Base-by-base conservation (phyloP, 495 filamentous ascomycete genomes). In the Pseudoneurospora amorphoporcata region DNA sequence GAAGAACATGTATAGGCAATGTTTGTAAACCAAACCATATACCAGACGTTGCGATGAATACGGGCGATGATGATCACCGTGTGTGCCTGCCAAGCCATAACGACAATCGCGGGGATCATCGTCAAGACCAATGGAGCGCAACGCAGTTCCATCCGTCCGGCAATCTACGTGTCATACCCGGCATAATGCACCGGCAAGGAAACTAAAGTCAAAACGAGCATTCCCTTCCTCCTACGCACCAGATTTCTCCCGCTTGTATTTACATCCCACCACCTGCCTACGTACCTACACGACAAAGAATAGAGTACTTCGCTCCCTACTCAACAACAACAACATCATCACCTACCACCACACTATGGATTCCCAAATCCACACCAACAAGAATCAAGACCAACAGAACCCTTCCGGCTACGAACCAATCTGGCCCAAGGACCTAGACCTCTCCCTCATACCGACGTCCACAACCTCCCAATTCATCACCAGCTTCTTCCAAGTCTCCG, bases 401-500 rank as follows among this genome's bases (percentile, higher is more conserved):
- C 12, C 53, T 14, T 61, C 53, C 23, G 61, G 61, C 32, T 81
- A 82, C 72, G 37, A 73, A 38, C 76, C 80, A 7, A 68, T 58
- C 32, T 82, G 78, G 72, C 84, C 84, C 0, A 65, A n/a, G 43
- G 74, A 75, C 42, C 61, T 70, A 5, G 38, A 47, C 17, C 32
- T 77, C 2, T n/a, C 75, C 78, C 39, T 69, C 68, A 39, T 76
- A 23, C 23, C 72, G 10, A n/a, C 4, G 42, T 5, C 40, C 10
- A 4, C n/a, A 8, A n/a, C 17, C 53, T 77, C 76, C 68, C 17
- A 71, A 2, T 84, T 83, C 61, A 77, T 85, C 73, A 38, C 73
- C 41, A 38, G 58, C 8, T 85, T 85, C 73, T 85, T 79, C 74
- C 73, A 76, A 12, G 71, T 74, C 32, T 85, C 83, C 12, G 83